Base-by-base conservation (phyloP, 2,329 filamentous ascomycete genomes). In the Fusarium torreyae region DNA sequence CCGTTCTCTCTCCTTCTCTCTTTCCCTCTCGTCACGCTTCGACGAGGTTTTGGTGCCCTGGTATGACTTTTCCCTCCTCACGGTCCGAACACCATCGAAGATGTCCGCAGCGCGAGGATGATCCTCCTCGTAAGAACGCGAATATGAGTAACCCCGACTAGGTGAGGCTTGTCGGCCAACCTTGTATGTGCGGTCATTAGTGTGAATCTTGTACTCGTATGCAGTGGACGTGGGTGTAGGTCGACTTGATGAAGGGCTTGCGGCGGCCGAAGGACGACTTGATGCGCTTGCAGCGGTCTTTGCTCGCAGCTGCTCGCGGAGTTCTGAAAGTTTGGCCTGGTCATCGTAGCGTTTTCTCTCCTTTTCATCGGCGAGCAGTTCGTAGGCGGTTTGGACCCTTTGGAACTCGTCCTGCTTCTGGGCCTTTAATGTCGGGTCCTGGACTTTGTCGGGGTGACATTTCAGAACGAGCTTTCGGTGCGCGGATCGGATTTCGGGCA, bases 361-460 rank as follows among this genome's bases (percentile, higher is more conserved):
- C 8, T 83, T 85, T 28, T 95, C 92, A 77, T 98, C 91, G 75
- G 89, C 92, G 64, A 99, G 88, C 31, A 96, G 85, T 80, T 98
- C 96, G 81, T 97, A 99, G 51, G 96, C 94, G 74, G 94, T 89
- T 79, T 98, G 94, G 34, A 98, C 93, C 77, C 89, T 90, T 80
- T 98, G 94, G 76, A 98, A 99, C 80, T 97, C 91, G 73, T 94
- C 91, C 73, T 92, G 89, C 79, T 94, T 97, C 73, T 89, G 83
- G 62, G 89, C 88, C 81, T 96, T 97, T 74, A 92, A 84, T 17
- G 88, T 84, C 54, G 91, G 89, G 75, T 97, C 88, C 71, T 94
- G 91, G 67, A 97, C 89, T 82, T 97, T 97, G 84, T 98, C 94
- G 34, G 94, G 94, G 74, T 98, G 94, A 77, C 92, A 94, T 79